Percentiles rank a stretch among this genome's conserved stretches.
These are phyloP conservation scores for Colletotrichum magnum DNA, from an alignment of 2,329 filamentous ascomycete species.

Conservation along the genomic window DNA sequence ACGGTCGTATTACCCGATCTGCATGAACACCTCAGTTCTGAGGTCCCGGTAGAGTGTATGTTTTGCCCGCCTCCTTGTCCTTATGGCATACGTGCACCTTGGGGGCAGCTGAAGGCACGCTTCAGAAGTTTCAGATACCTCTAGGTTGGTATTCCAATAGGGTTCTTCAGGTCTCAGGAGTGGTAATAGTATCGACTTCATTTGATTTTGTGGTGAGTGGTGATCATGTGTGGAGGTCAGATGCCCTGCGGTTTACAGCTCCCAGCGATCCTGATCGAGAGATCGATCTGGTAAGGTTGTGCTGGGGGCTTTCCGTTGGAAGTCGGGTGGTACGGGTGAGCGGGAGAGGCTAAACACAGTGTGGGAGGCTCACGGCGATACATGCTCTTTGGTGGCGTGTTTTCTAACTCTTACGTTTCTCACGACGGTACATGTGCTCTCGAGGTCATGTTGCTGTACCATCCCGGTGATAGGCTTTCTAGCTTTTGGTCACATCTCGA, in stretches of 20 bases:
- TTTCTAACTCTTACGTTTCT: background rate
- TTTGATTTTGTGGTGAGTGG: too few species aligned
- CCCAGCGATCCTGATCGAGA: background rate
- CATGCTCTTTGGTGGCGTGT: background rate
- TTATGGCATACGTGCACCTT: background rate
- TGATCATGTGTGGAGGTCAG: too few species aligned
- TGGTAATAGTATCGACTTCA: too few species aligned
- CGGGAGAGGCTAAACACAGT: background rate
- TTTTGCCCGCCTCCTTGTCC: background rate
- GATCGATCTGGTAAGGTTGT: background rate
- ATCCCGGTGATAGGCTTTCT: background rate
- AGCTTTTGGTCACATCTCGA: constrained; percentile 12
- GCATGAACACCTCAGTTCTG: constrained; percentile 7
- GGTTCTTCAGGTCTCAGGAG: too few species aligned
- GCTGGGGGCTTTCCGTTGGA: background rate
- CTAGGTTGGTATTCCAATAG: too few species aligned
- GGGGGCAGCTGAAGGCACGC: background rate
- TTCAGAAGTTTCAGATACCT: background rate
- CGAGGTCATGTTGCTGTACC: background rate
- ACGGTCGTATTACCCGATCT: background rate
- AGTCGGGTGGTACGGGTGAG: background rate
- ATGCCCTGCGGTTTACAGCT: too few species aligned
- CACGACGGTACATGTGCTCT: background rate
- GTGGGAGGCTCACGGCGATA: background rate
- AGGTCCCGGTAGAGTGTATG: background rate